These are phyloP conservation scores for Solanum chmielewskii DNA, from an alignment of 257 asterid species.

Conservation along the genomic window DNA sequence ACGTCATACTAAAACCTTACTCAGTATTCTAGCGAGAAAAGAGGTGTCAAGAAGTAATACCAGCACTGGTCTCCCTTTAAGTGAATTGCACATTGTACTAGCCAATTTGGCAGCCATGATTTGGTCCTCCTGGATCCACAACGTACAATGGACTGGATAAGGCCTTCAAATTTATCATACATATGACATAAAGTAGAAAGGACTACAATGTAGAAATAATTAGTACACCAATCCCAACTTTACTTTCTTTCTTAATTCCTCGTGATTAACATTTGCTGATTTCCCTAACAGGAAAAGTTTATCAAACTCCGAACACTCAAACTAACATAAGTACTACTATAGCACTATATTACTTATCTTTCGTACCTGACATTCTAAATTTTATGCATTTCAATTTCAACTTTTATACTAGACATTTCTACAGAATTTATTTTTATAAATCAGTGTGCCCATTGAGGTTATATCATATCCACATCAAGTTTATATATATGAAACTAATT, in stretches of 20 bases:
- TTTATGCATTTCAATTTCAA: background rate
- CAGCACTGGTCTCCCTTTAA: conserved; percentile 88
- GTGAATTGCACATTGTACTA: conserved; percentile 66
- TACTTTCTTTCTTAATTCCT: background rate
- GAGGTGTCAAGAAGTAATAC: conserved; percentile 23
- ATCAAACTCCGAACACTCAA: background rate
- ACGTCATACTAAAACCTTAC: background rate
- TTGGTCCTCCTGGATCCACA: conserved; percentile 68
- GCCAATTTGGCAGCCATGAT: conserved; percentile 47
- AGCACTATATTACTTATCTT: background rate
- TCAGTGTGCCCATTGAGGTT: background rate
- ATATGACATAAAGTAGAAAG: background rate
- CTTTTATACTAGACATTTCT: background rate
- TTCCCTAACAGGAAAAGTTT: background rate
- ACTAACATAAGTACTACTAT: background rate
- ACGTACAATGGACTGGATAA: background rate
- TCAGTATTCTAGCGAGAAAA: background rate
- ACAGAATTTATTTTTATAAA: background rate
- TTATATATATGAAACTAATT: background rate
- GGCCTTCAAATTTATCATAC: background rate
- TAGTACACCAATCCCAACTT: background rate
- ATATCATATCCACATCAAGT: background rate
- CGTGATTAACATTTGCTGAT: background rate
- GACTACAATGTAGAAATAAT: background rate
- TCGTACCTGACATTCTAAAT: background rate